Evolutionary conservation across 2,329 filamentous ascomycete genomes (phyloP).

Genomic region (Stromatinia cepivora): DNA sequence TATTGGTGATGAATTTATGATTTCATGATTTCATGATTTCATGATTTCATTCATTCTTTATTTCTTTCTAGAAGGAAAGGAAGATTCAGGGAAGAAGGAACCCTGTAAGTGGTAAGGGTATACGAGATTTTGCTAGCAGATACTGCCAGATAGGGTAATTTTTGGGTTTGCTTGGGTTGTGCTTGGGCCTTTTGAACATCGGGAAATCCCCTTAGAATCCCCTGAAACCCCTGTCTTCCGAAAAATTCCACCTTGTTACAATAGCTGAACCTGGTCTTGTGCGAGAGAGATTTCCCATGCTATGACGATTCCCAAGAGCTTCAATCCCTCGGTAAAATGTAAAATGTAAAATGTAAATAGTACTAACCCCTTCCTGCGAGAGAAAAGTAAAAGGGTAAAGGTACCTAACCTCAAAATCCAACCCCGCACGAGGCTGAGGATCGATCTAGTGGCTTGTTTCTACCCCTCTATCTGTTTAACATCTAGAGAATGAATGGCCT

Average conservation of each 20-base stretch:
- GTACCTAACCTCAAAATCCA: background rate
- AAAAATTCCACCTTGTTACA: constrained; percentile 2
- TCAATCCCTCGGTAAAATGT: too few species aligned
- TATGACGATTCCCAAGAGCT: constrained; percentile 1
- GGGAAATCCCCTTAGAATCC: constrained; percentile 2
- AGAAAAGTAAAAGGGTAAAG: background rate
- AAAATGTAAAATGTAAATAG: too few species aligned
- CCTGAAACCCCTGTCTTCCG: constrained; percentile 7
- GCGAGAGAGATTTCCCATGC: background rate
- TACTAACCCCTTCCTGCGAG: background rate
- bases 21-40: background rate
- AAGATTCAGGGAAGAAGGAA: background rate
- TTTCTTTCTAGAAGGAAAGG: constrained; percentile 7
- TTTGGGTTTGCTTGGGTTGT: background rate
- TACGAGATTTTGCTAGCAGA: background rate
- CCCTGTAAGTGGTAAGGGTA: background rate
- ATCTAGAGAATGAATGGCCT: background rate
- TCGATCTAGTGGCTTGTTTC: background rate
- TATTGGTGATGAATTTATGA: background rate
- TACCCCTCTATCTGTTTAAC: background rate
- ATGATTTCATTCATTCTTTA: too few species aligned
- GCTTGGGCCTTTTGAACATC: background rate
- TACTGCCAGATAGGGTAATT: background rate
- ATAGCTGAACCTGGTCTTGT: background rate
- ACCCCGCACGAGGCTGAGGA: constrained; percentile 15